Percentiles rank a stretch among this genome's conserved stretches.
phyloP scores from a whole-genome alignment of 306 rosid genomes.

The Rubus idaeus region DNA sequence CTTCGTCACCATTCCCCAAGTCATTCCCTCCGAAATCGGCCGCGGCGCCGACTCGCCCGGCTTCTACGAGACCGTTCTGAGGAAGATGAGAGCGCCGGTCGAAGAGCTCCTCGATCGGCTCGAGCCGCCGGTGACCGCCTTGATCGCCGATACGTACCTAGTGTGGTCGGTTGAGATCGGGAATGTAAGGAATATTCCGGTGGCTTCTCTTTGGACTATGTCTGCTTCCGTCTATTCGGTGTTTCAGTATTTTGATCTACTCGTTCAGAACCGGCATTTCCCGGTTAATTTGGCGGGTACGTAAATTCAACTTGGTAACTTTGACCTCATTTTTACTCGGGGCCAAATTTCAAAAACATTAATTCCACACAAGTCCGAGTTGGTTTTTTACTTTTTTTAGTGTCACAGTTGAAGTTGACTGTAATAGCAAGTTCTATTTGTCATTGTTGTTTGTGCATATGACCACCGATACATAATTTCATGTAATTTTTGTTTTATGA shows the following conservation, averaged over 20 bases:
- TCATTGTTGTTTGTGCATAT: no score
- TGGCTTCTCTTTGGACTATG: slow-evolving; percentile 18
- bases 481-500: no score
- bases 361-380: neutral
- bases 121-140: neutral
- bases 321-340: neutral
- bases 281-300: neutral
- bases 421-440: no score
- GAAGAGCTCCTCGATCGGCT: slow-evolving; percentile 7
- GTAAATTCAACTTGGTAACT: neutral
- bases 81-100: neutral
- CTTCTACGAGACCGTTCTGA: slow-evolving; percentile 4
- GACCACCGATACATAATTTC: no score
- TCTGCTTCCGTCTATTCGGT: slow-evolving; percentile 17
- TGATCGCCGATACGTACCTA: slow-evolving; percentile 15
- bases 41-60: slow-evolving; percentile 12
- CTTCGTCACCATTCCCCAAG: slow-evolving; percentile 12
- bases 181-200: slow-evolving; percentile 12
- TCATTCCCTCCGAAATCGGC: slow-evolving; percentile 17
- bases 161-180: slow-evolving; percentile 12
- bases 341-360: no score
- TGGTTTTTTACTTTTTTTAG: no score
- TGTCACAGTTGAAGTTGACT: no score
- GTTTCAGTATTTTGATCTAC: slow-evolving; percentile 4
- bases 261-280: slow-evolving; percentile 5